Base-by-base conservation (phyloP, 495 filamentous ascomycete species). In the Lasiosphaeria ovina region DNA sequence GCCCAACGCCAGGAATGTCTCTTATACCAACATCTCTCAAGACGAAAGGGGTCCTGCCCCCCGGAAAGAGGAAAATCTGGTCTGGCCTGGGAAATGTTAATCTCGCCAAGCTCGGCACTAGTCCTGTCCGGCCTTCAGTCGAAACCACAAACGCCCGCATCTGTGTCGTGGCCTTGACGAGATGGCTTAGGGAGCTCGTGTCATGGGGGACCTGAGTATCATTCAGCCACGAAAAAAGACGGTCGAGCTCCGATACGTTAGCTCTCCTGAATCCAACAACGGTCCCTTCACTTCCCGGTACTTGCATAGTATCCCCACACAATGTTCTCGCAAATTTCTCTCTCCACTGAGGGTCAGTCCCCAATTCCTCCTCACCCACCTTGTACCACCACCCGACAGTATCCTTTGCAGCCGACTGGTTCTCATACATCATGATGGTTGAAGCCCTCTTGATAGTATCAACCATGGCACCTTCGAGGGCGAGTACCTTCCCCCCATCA, bases 41-140 rank as follows among this genome's bases (percentile, higher is more conserved):
- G 12, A 47, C 17, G 32, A 57, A 6, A 34, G 54, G 54, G 9
- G 42, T 8, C 38, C 34, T 57, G 38, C 54, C 54, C 10, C 54
- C 54, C 10, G 54, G 38, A 48, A 45, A 57, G n/a, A 57, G 9
- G 33, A 57, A 57, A 31, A 57, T 45, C 54, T 57, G 38, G 31
- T 57, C 54, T 3, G 54, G 54, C 16, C 36, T 47, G 16, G 54
- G 54, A 47, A 57, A 57, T 40, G 17, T 34, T 11, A 47, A 31
- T 32, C 16, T 17, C 54, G 54, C 54, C 24, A 34, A 11, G 31
- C 47, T 57, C 8, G 54, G 54, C n/a, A 57, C 54, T 11, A 57
- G 36, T 1, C 38, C 54, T 40, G 47, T 45, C 16, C 54, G 54
- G n/a, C 24, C 11, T 16, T 32, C 3, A 17, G 32, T 11, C 1